These are phyloP conservation scores for Zopfia rhizophila DNA, from an alignment of 2,329 filamentous ascomycete genomes.

Conservation along the genomic window DNA sequence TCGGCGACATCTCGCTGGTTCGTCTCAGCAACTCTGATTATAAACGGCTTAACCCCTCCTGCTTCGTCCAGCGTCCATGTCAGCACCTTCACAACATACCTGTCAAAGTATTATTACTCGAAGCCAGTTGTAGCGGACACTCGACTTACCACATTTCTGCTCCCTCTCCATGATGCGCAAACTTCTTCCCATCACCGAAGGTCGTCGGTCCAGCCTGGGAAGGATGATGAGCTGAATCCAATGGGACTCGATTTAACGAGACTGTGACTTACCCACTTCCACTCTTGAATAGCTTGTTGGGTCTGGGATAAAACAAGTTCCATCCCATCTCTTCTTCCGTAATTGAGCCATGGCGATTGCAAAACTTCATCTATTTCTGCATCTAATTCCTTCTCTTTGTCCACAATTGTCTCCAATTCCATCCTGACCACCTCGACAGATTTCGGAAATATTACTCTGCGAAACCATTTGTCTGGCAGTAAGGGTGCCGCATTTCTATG, in stretches of 20 bases:
- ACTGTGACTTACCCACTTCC: constrained; percentile 25
- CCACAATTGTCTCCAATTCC: constrained; percentile 29
- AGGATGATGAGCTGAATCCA: too few species aligned
- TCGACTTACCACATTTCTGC: constrained; percentile 20
- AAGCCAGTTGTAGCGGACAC: too few species aligned
- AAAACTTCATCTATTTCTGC: constrained; percentile 16
- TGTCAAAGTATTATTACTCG: too few species aligned
- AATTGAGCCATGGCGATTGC: constrained; percentile 4
- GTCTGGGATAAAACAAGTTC: too few species aligned
- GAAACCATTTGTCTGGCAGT: constrained; percentile 4
- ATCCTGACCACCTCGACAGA: constrained; percentile 21
- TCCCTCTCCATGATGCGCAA: constrained; percentile 16
- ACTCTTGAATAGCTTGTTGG: constrained; percentile 16
- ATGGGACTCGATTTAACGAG: too few species aligned
- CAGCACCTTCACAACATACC: constrained; percentile 24
- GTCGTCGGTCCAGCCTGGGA: constrained; percentile 23
- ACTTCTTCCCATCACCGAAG: constrained; percentile 10
- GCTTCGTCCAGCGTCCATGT: too few species aligned
- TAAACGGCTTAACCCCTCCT: too few species aligned
- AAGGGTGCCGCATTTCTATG: constrained; percentile 88
- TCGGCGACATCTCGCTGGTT: too few species aligned
- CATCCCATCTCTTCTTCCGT: constrained; percentile 17
- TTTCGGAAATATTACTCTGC: constrained; percentile 12
- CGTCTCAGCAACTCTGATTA: too few species aligned
- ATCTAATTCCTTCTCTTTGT: constrained; percentile 27